Base-by-base conservation (phyloP, 164 flowering plant genomes). In the Umbellularia californica region DNA sequence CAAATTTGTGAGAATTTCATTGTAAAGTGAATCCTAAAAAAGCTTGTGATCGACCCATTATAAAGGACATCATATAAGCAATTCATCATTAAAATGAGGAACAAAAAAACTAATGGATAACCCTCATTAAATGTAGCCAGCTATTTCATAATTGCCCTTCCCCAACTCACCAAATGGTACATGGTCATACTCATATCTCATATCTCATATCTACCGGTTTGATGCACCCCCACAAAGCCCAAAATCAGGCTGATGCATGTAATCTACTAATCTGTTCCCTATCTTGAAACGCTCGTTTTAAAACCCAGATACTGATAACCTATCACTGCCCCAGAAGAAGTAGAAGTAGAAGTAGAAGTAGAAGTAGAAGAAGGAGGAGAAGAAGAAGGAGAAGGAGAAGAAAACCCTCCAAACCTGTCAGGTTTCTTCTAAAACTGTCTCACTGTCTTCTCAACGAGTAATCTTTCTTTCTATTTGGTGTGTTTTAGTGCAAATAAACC, bases 361-460 rank as follows among this genome's bases (percentile, higher is more conserved):
- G 19, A 2, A 52, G 20, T 7, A 13, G 17, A 1, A 13, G 60
- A 55, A 19, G 60, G 10, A 55, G 20, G 2, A 55, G 60, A 62
- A 20, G 65, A 62, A 62, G 25, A 15, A 55, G 20, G 2, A 55
- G 60, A 62, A 20, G 65, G 22, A 62, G 25, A 15, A n/a, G 23
- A 62, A 11, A 10, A 5, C 66, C 14, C 10, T 50, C 19, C 15
- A n/a, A n/a, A 41, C 30, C 73, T 23, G 52, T 71, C 51, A 28
- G 35, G 60, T 60, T 19, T 20, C 15, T 70, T 69, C 72, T 35
- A 69, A 28, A 28, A 58, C 74, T 25, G 25, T 64, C 72, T 64
- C 72, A 41, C 11, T 41, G 47, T 28, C 23, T 25, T 50, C 72
- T 58, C 68, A 23, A 50, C 27, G 74, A 41, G 84, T 82, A 74